phyloP scores from a whole-genome alignment of 768 basidiomycete species.

The Russula ochroleuca region DNA sequence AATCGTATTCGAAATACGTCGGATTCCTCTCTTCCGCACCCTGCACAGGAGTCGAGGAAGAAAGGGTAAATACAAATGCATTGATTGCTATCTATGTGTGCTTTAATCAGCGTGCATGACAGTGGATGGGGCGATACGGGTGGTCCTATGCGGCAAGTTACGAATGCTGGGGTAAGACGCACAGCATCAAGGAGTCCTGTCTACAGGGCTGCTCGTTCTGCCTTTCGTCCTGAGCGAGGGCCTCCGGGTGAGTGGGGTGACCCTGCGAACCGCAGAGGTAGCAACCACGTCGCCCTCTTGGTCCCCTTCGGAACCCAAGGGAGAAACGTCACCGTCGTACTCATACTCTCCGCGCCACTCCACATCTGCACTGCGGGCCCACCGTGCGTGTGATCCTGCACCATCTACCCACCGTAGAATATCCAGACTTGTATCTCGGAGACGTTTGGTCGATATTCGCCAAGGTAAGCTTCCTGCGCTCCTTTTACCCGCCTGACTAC shows the following conservation, averaged over 20 bases:
- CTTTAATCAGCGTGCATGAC: constrained; percentile 12
- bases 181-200: constrained; percentile 9
- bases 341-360: constrained; percentile 40
- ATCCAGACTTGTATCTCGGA: constrained; percentile 57
- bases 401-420: constrained; percentile 72
- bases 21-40: neutral
- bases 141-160: constrained; percentile 1
- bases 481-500: constrained; percentile 40
- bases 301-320: constrained; percentile 34
- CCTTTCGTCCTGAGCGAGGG: constrained; percentile 43
- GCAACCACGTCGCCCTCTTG: constrained; percentile 35
- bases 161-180: constrained; percentile 5
- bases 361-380: constrained; percentile 45
- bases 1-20: too few species aligned
- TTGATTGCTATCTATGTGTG: constrained; percentile 7
- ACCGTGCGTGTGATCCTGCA: constrained; percentile 53
- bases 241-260: constrained; percentile 63
- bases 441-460: constrained; percentile 52
- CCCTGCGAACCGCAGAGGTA: constrained; percentile 36
- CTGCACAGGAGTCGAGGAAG: neutral
- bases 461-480: constrained; percentile 47
- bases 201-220: constrained; percentile 6
- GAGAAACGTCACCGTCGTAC: constrained; percentile 32
- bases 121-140: constrained; percentile 2
- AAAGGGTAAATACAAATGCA: constrained; percentile 7